Conservation (phyloP, 768 basidiomycete species). For the Cystobasidium tubakii region DNA sequence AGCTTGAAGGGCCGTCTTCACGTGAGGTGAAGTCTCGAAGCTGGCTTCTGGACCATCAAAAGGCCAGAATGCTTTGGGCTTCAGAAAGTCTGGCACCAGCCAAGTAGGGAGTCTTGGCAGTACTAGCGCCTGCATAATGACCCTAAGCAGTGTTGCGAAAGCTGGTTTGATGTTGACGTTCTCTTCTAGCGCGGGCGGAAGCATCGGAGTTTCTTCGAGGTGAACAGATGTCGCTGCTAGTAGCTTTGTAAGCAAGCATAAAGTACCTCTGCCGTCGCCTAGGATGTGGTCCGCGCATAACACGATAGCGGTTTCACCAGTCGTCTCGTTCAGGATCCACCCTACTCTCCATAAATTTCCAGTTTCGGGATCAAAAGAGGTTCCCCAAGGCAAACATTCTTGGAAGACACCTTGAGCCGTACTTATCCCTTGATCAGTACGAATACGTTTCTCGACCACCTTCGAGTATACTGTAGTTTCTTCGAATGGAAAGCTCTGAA, state of each 20-base stretch:
- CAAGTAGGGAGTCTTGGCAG: neutral
- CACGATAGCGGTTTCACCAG: neutral
- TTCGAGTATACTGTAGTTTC: neutral
- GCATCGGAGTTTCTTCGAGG: neutral
- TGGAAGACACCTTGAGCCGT: neutral
- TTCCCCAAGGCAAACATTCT: neutral
- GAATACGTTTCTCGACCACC: neutral
- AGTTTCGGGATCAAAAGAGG: neutral
- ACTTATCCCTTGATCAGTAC: too few species aligned
- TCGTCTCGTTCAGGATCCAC: neutral
- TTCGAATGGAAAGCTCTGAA: neutral
- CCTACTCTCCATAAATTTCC: neutral
- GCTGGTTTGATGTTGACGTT: neutral
- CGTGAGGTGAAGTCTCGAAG: neutral
- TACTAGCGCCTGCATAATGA: neutral
- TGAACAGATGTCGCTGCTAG: neutral
- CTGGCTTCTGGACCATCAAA: neutral
- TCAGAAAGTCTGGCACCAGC: neutral
- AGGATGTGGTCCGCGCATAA: neutral
- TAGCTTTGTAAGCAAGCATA: neutral
- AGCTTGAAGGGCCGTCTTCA: neutral
- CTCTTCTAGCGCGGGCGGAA: neutral
- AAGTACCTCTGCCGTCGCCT: neutral
- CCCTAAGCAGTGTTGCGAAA: neutral
- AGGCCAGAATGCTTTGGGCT: neutral